phyloP scores from a whole-genome alignment of 441 rosid genomes.

The Eugenia klotzschiana region DNA sequence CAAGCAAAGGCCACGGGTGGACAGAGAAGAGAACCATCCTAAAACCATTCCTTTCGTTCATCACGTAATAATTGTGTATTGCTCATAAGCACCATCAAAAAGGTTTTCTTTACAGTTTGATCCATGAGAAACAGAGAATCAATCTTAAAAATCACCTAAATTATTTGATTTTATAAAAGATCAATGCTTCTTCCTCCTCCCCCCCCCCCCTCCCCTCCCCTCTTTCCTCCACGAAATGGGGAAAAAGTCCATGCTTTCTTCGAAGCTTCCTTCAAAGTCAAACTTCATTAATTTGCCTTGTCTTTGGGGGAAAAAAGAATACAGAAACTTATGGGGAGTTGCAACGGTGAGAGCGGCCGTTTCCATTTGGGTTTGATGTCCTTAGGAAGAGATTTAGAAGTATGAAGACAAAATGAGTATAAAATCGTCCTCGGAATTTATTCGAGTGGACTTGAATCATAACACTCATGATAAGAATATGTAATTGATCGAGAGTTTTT shows the following conservation, averaged over 20 bases:
- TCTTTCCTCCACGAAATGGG: neutral
- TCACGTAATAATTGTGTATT: neutral
- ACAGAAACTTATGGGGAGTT: neutral
- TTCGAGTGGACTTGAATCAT: accelerated
- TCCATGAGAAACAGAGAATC: neutral
- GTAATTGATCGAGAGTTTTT: neutral
- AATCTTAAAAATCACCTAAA: neutral
- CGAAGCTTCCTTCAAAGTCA: neutral
- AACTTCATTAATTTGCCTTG: neutral
- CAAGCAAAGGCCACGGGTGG: neutral
- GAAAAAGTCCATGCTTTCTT: neutral
- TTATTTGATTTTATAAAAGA: neutral
- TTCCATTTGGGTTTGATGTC: neutral
- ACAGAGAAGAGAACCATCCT: no score
- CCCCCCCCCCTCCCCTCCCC: neutral
- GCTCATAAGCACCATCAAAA: neutral
- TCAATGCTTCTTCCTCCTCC: neutral
- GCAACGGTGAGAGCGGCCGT: neutral
- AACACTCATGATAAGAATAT: neutral
- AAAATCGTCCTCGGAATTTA: neutral
- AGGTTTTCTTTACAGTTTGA: neutral
- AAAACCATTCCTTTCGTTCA: neutral
- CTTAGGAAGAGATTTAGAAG: neutral
- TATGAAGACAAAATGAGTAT: neutral
- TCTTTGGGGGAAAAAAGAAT: neutral